Percentiles rank a stretch among this genome's conserved stretches.
Evolutionary conservation across 176 grass and related monocot genomes (phyloP).

Genomic region (Zoysia japonica): DNA sequence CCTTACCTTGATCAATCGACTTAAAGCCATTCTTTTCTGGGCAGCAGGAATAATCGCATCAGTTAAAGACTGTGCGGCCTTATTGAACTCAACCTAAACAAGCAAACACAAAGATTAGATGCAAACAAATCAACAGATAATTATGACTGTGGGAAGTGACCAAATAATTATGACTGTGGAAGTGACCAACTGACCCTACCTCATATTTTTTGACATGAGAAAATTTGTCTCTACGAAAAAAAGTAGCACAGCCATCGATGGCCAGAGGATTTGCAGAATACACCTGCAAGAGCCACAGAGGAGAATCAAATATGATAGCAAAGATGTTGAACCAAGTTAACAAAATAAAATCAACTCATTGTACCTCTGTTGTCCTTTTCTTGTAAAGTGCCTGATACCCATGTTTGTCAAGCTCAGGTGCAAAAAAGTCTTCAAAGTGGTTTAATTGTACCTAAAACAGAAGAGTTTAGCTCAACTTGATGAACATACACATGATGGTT

Average conservation of each 20-base stretch:
- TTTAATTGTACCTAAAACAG: conserved; percentile 80
- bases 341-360: conserved; percentile 19
- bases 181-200: conserved; percentile 44
- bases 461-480: conserved; percentile 29
- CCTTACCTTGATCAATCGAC: conserved; percentile 78
- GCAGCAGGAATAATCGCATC: conserved; percentile 76
- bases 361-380: conserved; percentile 94
- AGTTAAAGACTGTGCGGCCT: conserved; percentile 98
- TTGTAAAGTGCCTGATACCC: conserved; percentile 99
- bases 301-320: conserved; percentile 28
- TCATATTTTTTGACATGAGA: conserved; percentile 99
- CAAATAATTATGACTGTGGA: conserved; percentile 7
- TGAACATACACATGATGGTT: not conserved
- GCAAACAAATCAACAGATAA: conserved; percentile 29
- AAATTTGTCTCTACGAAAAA: conserved; percentile 99
- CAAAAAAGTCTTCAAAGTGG: conserved; percentile 94
- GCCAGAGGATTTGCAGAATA: conserved; percentile 67
- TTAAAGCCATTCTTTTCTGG: conserved; percentile 88
- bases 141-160: conserved; percentile 4
- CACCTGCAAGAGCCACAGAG: conserved; percentile 50
- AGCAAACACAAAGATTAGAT: conserved; percentile 43
- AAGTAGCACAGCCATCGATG: conserved; percentile 93
- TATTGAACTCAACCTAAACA: conserved; percentile 97
- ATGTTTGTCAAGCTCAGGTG: conserved; percentile 97
- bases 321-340: conserved; percentile 25